phyloP scores from a whole-genome alignment of 1,284 basidiomycete species.

The Tylopilus orsonianus region DNA sequence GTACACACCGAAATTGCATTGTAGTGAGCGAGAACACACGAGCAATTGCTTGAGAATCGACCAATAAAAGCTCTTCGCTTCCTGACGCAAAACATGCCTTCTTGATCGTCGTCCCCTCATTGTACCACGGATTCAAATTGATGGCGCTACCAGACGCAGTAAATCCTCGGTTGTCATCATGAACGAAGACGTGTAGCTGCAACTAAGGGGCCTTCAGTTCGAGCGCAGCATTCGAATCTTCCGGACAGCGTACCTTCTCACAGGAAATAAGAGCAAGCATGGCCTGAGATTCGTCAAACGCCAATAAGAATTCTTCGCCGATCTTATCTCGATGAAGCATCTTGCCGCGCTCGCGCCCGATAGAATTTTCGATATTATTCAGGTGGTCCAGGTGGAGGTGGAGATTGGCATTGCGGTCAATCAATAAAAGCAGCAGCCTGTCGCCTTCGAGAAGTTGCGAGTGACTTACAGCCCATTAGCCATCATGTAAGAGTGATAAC shows the following conservation, averaged over 20 bases:
- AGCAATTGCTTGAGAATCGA: slow-evolving; percentile 43
- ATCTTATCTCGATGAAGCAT: slow-evolving; percentile 44
- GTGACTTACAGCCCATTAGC: slow-evolving; percentile 32
- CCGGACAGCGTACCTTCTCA: slow-evolving; percentile 36
- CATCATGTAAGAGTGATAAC: not conserved
- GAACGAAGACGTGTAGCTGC: slow-evolving; percentile 44
- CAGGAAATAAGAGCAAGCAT: slow-evolving; percentile 45
- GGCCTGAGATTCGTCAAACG: slow-evolving; percentile 50
- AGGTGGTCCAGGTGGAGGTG: slow-evolving; percentile 42
- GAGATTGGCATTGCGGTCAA: slow-evolving; percentile 33
- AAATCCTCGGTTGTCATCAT: slow-evolving; percentile 41
- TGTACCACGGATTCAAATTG: slow-evolving; percentile 46
- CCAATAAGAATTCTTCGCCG: slow-evolving; percentile 42
- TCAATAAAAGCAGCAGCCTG: slow-evolving; percentile 42
- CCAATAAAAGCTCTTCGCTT: slow-evolving; percentile 49
- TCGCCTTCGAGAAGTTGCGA: slow-evolving; percentile 38
- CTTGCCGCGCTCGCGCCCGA: slow-evolving; percentile 33
- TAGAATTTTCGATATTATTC: slow-evolving; percentile 34
- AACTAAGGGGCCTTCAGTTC: slow-evolving; percentile 26
- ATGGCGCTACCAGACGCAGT: slow-evolving; percentile 41
- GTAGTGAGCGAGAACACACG: slow-evolving; percentile 53
- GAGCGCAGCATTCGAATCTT: not conserved
- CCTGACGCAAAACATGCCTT: slow-evolving; percentile 44
- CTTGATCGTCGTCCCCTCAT: slow-evolving; percentile 31
- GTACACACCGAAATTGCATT: slow-evolving; percentile 49